Base-by-base conservation (phyloP, 2,329 filamentous ascomycete species). In the Ceratocystis papillata region DNA sequence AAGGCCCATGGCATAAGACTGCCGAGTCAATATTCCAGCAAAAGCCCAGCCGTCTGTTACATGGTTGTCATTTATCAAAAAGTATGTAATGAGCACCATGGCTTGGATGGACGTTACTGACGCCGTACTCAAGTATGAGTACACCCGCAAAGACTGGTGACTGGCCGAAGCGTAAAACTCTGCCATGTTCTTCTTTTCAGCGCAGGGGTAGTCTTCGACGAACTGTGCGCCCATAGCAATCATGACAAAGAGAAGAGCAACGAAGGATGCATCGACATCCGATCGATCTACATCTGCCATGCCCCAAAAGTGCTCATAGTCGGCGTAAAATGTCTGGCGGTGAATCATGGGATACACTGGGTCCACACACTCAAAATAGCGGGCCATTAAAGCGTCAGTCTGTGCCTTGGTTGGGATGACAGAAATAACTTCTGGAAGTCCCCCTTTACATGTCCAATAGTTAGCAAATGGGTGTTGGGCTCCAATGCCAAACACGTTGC, bases 21-120 rank as follows among this genome's bases (percentile, higher is more conserved):
- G 89, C 30, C 88, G 81, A 69, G 90, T 85, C 25, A 90, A 75
- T 30, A 93, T 86, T 5, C 89, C 89, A 0, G 87, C 87, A 77
- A 91, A 93, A 0, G 88, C 86, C 85, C 88, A 93, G 1, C 88
- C 89, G 72, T 93, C 89, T 0, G 87, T 89, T 3, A 88, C 88
- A 71, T 92, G 88, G 71, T 91, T 91, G 74, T 93, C 88, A 71
- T 93, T 93, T 77, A 92, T 91, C 45, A 93, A 78, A 70, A 93
- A 93, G 72, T 92, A 92, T 0, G 85, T 86, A 67, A 91, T 85
- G 66, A 93, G 76, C 0, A 91, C 86, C 88, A 92, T 92, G 57
- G 89, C 84, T 74, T 90, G 87, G 41, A 92, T 84, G 1, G 87
- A 88, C 28, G 84, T 79, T 62, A 90, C 79, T 0, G 87, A 89